Evolutionary conservation across 2,329 filamentous ascomycete species (phyloP), one percentile per base, ranked within the genome.

Genomic region (Arthrobotrys iridis): DNA sequence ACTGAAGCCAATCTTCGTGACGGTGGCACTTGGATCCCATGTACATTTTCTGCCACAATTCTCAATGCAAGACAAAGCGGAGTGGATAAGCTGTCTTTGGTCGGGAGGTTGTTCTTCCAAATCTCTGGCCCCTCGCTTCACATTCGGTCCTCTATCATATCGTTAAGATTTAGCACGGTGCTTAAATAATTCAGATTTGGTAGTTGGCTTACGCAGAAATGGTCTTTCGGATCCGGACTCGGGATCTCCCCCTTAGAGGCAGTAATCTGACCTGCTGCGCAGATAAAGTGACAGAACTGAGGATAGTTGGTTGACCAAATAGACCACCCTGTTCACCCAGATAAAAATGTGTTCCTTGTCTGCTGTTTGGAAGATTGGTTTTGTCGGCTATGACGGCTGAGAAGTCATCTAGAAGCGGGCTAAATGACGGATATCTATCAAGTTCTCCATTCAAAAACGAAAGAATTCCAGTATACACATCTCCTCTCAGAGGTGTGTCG

Each of bases 21-120:
- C 63, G 2, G 33, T 35, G 10, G 71, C 63, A 45, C 64, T 75
- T 15, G 71, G 71, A 52, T 75, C 71, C 71, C 71, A 75, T 2
- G 63, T 75, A 33, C 71, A 75, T 24, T 68, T 75, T 59, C 63
- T 55, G 5, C 40, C 63, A 28, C 71, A 75, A 43, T 75, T 68
- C 28, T 75, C 71, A 28, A 75, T 65, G 22, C 71, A 75, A 13
- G 63, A 68, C 13, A 68, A 37, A 20, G 63, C 67, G 37, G 63
- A 67, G 15, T 75, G 63, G 13, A 68, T 63, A 15, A 75, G 63
- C 46, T 75, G 71, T 18, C 71, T 63, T 41, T 75, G 71, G 20
- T 75, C 71, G 13, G 64, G 57, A 37, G 71, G 63, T 15, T 57
- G 58, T 30, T 75, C 71, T 41, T 75, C 63, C 8, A 28, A 4